A percentile compares a stretch with the other conserved stretches of the same genome.
These are phyloP conservation scores for Suillus subalutaceus DNA, from an alignment of 768 basidiomycete species.

Conservation along the genomic window DNA sequence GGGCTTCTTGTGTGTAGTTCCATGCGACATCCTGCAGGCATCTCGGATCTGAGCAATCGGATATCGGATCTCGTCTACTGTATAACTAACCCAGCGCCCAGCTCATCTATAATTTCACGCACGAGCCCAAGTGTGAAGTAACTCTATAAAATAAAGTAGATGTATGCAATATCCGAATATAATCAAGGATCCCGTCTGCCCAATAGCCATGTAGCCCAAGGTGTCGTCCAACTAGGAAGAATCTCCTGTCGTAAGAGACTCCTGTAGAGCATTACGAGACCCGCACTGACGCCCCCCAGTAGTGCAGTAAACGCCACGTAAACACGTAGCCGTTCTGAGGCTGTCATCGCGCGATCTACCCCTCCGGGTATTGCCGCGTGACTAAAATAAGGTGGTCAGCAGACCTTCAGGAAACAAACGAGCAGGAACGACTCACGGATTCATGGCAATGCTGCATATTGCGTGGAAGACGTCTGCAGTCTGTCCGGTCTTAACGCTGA, in stretches of 20 bases:
- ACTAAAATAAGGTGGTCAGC: conserved; percentile 38
- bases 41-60: conserved; percentile 40
- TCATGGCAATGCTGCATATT: conserved; percentile 82
- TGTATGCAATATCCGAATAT: conserved; percentile 13
- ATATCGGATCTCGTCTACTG: conserved; percentile 32
- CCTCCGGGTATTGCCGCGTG: conserved; percentile 78
- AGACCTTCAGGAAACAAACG: conserved; percentile 11
- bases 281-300: conserved; percentile 75
- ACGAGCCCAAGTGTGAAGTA: background rate
- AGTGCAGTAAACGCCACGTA: conserved; percentile 75
- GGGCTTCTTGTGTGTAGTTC: conserved; percentile 17
- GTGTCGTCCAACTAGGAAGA: conserved; percentile 54
- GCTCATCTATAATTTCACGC: background rate
- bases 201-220: conserved; percentile 70
- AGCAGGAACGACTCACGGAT: conserved; percentile 63
- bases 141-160: conserved; percentile 19
- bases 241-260: conserved; percentile 59
- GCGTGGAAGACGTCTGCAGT: conserved; percentile 87
- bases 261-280: conserved; percentile 69
- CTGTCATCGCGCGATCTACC: conserved; percentile 74
- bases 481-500: conserved; percentile 86
- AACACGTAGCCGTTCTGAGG: conserved; percentile 67
- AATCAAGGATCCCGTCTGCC: conserved; percentile 46
- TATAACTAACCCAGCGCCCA: conserved; percentile 8
- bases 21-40: conserved; percentile 39